A percentile compares a stretch with the other conserved stretches of the same genome.
Evolutionary conservation across 129 eudicot species (phyloP).

Genomic region (Lonicera japonica): DNA sequence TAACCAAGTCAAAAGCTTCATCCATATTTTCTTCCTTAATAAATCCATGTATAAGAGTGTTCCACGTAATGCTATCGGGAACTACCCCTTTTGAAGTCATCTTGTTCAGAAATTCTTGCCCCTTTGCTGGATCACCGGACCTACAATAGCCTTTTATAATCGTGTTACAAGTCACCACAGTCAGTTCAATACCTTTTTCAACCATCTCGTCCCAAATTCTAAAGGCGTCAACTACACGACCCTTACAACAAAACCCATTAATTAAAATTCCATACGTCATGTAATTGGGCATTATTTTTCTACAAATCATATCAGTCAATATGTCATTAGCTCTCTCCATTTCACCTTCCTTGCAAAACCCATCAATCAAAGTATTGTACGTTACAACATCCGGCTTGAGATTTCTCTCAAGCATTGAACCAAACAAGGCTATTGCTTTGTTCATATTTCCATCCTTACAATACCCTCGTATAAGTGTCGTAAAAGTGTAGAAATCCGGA

Average conservation of each 20-base stretch:
- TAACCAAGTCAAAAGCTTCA: constrained; percentile 49
- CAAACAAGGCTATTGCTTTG: constrained; percentile 46
- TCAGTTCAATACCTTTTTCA: constrained; percentile 51
- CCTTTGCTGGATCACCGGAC: constrained; percentile 37
- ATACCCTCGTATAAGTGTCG: constrained; percentile 62
- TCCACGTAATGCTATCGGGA: constrained; percentile 59
- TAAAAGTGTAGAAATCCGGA: constrained; percentile 65
- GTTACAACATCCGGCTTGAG: constrained; percentile 73
- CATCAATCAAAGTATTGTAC: constrained; percentile 68
- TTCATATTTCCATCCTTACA: constrained; percentile 50
- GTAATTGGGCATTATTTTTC: constrained; percentile 39
- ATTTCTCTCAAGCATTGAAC: constrained; percentile 52
- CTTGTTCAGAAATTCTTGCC: constrained; percentile 29
- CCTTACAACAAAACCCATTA: constrained; percentile 58
- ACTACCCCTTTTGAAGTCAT: constrained; percentile 29
- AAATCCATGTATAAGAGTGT: constrained; percentile 64
- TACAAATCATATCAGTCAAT: constrained; percentile 45
- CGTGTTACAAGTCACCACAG: constrained; percentile 58
- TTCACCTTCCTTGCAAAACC: constrained; percentile 71
- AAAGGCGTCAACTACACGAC: constrained; percentile 46
- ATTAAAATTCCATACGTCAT: constrained; percentile 57
- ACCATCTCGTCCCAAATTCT: constrained; percentile 66
- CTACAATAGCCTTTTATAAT: constrained; percentile 63
- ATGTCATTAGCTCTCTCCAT: constrained; percentile 59
- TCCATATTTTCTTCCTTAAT: constrained; percentile 50